Conservation (phyloP, 1,284 basidiomycete species). For the Heterobasidion parviporum region DNA sequence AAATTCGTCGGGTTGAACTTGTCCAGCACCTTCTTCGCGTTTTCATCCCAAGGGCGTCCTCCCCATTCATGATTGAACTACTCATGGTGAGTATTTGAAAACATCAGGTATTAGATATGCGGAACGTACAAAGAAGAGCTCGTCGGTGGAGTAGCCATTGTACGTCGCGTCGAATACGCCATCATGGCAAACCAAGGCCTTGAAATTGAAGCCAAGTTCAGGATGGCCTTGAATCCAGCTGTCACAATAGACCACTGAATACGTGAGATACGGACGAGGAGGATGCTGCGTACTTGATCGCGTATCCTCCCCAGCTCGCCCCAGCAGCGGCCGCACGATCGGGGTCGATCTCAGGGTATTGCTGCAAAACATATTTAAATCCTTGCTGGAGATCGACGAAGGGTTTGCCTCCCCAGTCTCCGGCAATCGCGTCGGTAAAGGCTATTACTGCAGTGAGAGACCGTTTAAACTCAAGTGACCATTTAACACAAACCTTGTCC, state of each 20-base stretch:
- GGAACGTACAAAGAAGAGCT: constrained; percentile 75
- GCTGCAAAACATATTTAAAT: constrained; percentile 62
- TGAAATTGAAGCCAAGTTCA: constrained; percentile 78
- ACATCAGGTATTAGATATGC: neutral
- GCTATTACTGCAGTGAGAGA: constrained; percentile 30
- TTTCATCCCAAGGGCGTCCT: constrained; percentile 69
- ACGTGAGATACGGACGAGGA: neutral
- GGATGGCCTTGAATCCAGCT: constrained; percentile 96
- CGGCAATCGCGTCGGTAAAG: constrained; percentile 72
- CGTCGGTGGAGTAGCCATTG: constrained; percentile 77
- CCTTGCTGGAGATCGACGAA: constrained; percentile 75
- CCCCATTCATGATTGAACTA: constrained; percentile 83
- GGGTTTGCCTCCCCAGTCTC: constrained; percentile 83
- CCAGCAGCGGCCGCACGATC: constrained; percentile 77
- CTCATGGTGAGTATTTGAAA: neutral
- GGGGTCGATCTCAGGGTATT: constrained; percentile 77
- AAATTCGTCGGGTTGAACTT: constrained; percentile 75
- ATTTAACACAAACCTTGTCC: constrained; percentile 56
- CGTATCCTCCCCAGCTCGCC: constrained; percentile 78
- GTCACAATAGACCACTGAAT: neutral
- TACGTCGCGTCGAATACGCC: constrained; percentile 76
- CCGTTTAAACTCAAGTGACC: neutral
- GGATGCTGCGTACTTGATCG: constrained; percentile 55
- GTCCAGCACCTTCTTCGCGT: constrained; percentile 43
- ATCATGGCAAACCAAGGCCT: constrained; percentile 83